Conservation (phyloP, 805 yeast genomes). For the Clavispora vitiphila region DNA sequence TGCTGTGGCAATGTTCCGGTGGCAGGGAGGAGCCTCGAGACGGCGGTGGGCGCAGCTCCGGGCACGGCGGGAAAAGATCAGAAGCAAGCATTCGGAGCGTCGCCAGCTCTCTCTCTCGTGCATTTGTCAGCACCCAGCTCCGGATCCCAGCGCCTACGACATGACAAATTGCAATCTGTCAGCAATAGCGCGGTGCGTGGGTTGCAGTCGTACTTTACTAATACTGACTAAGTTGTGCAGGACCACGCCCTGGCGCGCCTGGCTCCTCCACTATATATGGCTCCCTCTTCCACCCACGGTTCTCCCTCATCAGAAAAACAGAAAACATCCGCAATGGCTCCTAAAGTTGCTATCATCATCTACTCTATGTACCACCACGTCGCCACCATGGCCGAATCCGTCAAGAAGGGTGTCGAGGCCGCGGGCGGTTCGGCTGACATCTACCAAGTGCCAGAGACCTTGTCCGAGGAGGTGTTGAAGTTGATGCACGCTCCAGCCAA, state of each 20-base stretch:
- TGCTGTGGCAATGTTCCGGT: too few relatives aligned
- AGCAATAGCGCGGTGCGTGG: too few relatives aligned
- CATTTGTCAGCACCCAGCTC: too few relatives aligned
- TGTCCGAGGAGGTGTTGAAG: slow-evolving; percentile 15
- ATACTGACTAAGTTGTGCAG: not conserved
- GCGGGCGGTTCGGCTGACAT: slow-evolving; percentile 49
- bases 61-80: too few relatives aligned
- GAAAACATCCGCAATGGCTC: slow-evolving; percentile 12
- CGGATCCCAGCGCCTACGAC: too few relatives aligned
- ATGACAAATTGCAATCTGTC: too few relatives aligned
- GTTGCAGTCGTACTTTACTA: not conserved
- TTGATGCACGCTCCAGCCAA: slow-evolving; percentile 17
- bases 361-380: slow-evolving; percentile 83
- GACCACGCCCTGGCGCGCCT: not conserved
- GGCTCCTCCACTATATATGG: not conserved
- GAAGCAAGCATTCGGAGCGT: too few relatives aligned
- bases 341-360: slow-evolving; percentile 66
- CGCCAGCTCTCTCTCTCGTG: too few relatives aligned
- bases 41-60: too few relatives aligned
- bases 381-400: slow-evolving; percentile 61
- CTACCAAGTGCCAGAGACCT: slow-evolving; percentile 18
- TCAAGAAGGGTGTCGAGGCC: slow-evolving; percentile 62
- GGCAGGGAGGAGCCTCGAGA: too few relatives aligned
- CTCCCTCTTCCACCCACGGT: too few relatives aligned
- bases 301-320: not conserved